Evolutionary conservation across 1,284 basidiomycete genomes (phyloP).

Genomic region (Malassezia obtusa): DNA sequence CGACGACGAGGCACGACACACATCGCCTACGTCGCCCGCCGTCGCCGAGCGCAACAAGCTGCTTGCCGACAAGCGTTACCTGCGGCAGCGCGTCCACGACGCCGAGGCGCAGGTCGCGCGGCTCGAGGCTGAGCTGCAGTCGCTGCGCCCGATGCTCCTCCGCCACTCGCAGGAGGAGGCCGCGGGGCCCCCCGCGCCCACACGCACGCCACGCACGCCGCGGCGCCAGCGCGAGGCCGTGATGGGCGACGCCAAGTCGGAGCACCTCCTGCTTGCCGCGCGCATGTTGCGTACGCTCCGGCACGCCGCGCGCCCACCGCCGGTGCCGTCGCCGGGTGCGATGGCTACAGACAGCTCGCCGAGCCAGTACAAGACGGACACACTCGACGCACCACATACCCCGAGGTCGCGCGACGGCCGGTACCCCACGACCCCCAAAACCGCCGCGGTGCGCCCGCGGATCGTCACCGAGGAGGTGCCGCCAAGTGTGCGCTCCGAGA

Average conservation of each 20-base stretch:
- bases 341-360: background rate
- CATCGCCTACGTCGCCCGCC: conserved; percentile 19
- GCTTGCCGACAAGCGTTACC: conserved; percentile 40
- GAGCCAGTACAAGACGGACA: conserved; percentile 1
- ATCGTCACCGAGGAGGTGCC: conserved; percentile 10
- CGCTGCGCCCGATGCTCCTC: conserved; percentile 37
- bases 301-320: conserved; percentile 16
- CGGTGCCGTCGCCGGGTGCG: background rate
- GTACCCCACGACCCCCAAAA: conserved; percentile 3
- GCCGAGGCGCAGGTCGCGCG: conserved; percentile 39
- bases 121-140: conserved; percentile 40
- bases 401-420: background rate
- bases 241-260: conserved; percentile 51
- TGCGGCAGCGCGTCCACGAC: conserved; percentile 37
- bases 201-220: background rate
- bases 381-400: background rate
- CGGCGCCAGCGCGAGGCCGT: conserved; percentile 25
- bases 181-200: background rate
- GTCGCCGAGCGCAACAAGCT: conserved; percentile 42
- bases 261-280: conserved; percentile 50
- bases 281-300: conserved; percentile 36
- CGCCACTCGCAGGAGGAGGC: conserved; percentile 22
- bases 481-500: background rate
- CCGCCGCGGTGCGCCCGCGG: background rate
- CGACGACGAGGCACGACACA: background rate